These are phyloP conservation scores for Zelopaecilomyces penicillatus DNA, from an alignment of 2,329 filamentous ascomycete species.

Conservation along the genomic window DNA sequence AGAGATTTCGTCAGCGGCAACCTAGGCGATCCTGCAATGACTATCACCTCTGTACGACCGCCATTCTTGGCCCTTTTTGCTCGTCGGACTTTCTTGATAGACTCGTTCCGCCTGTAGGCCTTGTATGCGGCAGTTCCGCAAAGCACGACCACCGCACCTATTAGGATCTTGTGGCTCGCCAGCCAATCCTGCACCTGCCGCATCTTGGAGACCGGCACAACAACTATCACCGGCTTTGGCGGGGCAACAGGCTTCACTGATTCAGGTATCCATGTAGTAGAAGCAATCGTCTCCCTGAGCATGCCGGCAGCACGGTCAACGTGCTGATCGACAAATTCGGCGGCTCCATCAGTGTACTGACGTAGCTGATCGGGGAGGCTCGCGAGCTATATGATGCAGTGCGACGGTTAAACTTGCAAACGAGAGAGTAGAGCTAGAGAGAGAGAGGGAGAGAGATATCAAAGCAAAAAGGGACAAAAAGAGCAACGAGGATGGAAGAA, in stretches of 20 bases:
- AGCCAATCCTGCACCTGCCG: conserved; percentile 65
- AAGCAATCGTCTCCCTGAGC: conserved; percentile 60
- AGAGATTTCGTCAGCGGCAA: conserved; percentile 78
- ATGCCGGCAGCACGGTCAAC: conserved; percentile 67
- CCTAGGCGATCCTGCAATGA: conserved; percentile 80
- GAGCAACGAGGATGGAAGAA: too few species aligned
- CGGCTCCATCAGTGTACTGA: conserved; percentile 62
- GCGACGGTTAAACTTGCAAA: too few species aligned
- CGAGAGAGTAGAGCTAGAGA: too few species aligned
- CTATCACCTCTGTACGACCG: conserved; percentile 74
- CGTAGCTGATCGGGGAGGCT: conserved; percentile 55
- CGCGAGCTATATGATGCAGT: conserved; percentile 34
- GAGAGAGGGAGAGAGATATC: too few species aligned
- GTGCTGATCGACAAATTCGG: conserved; percentile 71
- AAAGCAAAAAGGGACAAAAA: too few species aligned
- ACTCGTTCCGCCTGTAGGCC: conserved; percentile 42
- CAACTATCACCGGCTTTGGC: conserved; percentile 23
- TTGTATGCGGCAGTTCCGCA: conserved; percentile 56
- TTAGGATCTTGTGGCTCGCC: conserved; percentile 61
- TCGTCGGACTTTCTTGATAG: conserved; percentile 59
- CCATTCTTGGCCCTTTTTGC: conserved; percentile 76
- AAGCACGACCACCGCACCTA: conserved; percentile 61
- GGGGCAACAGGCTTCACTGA: conserved; percentile 53
- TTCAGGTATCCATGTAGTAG: conserved; percentile 65
- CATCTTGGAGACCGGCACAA: conserved; percentile 25